Evolutionary conservation across 495 filamentous ascomycete species (phyloP).

Genomic region (Umbilicaria muhlenbergii): DNA sequence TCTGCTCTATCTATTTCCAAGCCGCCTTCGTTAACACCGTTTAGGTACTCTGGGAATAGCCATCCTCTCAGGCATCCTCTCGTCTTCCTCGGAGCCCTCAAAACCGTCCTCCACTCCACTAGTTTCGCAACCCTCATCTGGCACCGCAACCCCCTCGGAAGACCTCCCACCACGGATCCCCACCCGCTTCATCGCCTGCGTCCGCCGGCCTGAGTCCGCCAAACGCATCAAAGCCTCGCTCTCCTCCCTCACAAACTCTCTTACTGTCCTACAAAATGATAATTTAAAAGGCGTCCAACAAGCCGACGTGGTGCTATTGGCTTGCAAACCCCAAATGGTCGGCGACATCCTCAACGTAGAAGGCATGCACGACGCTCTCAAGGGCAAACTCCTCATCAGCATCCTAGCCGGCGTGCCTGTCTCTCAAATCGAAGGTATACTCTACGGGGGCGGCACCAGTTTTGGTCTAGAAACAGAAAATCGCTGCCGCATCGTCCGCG

Average conservation of each 20-base stretch:
- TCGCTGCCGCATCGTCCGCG: slow-evolving; percentile 46
- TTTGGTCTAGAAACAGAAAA: slow-evolving; percentile 11
- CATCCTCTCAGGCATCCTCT: slow-evolving; percentile 66
- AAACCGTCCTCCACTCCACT: slow-evolving; percentile 17
- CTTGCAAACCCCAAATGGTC: slow-evolving; percentile 67
- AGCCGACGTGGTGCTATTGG: slow-evolving; percentile 52
- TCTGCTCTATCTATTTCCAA: slow-evolving; percentile 5
- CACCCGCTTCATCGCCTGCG: slow-evolving; percentile 60
- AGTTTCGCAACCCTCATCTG: slow-evolving; percentile 25
- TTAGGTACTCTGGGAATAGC: slow-evolving; percentile 69
- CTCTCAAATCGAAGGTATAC: slow-evolving; percentile 40
- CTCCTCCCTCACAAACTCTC: slow-evolving; percentile 9
- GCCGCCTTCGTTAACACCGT: slow-evolving; percentile 1
- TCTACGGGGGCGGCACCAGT: slow-evolving; percentile 26
- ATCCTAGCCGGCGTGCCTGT: slow-evolving; percentile 71
- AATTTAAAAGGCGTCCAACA: slow-evolving; percentile 42
- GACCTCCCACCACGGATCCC: slow-evolving; percentile 40
- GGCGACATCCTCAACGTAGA: slow-evolving; percentile 42
- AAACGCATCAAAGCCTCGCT: slow-evolving; percentile 46
- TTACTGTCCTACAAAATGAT: slow-evolving; percentile 28
- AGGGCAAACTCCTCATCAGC: slow-evolving; percentile 67
- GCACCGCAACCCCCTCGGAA: slow-evolving; percentile 33
- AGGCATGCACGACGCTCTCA: slow-evolving; percentile 53
- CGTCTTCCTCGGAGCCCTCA: slow-evolving; percentile 29
- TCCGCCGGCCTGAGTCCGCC: slow-evolving; percentile 44